Base-by-base conservation (phyloP, 2,329 filamentous ascomycete genomes). In the Zymoseptoria brevis region DNA sequence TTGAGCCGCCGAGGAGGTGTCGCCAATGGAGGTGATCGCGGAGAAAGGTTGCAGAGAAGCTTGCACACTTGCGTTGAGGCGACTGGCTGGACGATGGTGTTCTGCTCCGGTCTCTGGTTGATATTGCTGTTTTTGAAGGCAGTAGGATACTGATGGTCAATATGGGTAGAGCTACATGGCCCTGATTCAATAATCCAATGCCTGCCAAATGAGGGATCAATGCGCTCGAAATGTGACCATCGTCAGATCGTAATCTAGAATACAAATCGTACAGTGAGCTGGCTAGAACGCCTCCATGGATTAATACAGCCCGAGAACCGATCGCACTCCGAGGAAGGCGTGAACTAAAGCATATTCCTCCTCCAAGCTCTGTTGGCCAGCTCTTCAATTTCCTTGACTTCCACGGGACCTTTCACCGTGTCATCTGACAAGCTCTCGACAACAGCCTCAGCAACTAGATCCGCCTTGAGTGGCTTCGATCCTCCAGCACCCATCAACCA, bases 341-440 rank as follows among this genome's bases (percentile, higher is more conserved):
- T 11, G 16, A 45, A n/a, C 35, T 75, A 96, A 67, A 95, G 75
- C 94, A 99, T 97, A 19, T 82, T 85, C 75, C 88, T 91, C 72
- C 94, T 87, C 94, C 94, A 97, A 3, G 85, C 87, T 72, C 87
- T 88, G 60, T 82, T 87, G 9, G 89, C 91, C 67, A 97, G 75
- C 64, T 85, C 82, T 73, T 96, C 90, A 64, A 99, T 93, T 73
- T 89, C 81, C 56, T 84, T 80, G 3, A 88, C 84, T 70, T 93
- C 90, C 0, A 97, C 81, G 0, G 87, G 85, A 0, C 94, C 94
- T 60, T 81, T 85, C 0, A 90, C 82, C 0, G 76, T 75, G 49
- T 88, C 85, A 67, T 96, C 88, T 54, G 83, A 83, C 61, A 97
- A 79, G 19, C 89, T 90, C 76, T 97, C 91, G 1, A 97, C 87